Percentiles rank a stretch among this genome's conserved stretches.
Conservation (phyloP, 176 grass and related monocot species). For the Cenchrus purpureus region DNA sequence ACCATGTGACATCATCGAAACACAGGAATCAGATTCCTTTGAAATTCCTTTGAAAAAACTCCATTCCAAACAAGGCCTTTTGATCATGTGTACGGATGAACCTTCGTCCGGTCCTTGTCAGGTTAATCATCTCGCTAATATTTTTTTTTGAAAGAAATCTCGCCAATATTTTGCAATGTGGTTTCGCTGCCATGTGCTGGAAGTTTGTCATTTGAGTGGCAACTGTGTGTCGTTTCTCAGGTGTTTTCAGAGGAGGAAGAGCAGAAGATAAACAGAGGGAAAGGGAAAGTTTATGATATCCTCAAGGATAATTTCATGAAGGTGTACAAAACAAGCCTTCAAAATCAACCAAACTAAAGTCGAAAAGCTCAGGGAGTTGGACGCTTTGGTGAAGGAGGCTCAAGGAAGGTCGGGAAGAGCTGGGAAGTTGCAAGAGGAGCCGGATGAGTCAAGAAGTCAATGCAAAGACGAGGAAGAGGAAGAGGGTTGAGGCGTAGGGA, state of each 20-base stretch:
- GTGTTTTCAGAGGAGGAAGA: neutral
- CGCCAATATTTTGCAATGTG: neutral
- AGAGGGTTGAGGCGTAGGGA: too few relatives aligned
- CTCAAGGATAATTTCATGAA: neutral
- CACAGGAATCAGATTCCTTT: too few relatives aligned
- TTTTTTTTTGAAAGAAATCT: neutral
- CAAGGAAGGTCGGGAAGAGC: neutral
- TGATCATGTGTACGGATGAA: constrained; percentile 9
- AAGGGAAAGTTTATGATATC: neutral
- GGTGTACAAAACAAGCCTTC: neutral
- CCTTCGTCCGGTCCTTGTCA: neutral
- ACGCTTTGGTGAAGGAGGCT: constrained; percentile 3
- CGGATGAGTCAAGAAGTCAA: neutral
- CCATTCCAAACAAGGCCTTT: neutral
- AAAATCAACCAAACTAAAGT: too few relatives aligned
- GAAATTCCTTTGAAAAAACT: too few relatives aligned
- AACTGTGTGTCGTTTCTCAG: neutral
- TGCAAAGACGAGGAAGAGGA: neutral
- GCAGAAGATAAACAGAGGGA: neutral
- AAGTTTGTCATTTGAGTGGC: neutral
- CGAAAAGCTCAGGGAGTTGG: neutral
- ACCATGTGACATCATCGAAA: too few relatives aligned
- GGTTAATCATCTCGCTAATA: neutral
- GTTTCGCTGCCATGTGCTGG: neutral
- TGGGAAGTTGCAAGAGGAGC: neutral